Conservation (phyloP, 225 moss, liverwort and hornwort genomes). For the Physcomitrium patens region DNA sequence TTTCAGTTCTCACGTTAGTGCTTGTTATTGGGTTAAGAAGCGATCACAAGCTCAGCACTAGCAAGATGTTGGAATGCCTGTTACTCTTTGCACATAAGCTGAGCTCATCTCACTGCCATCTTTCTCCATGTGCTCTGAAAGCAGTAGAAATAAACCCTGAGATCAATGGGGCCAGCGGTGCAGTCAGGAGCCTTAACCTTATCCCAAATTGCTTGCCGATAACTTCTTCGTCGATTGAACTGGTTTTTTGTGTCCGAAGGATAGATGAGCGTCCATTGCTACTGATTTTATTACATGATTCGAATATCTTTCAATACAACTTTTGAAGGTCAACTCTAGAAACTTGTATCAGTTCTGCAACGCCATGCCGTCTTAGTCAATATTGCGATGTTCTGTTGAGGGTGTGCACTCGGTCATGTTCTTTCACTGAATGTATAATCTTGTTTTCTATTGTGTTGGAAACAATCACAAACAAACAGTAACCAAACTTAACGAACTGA, state of each 20-base stretch:
- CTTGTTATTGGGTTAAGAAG: constrained; percentile 65
- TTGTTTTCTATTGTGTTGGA: too few relatives aligned
- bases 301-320: neutral
- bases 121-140: constrained; percentile 65
- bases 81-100: constrained; percentile 69
- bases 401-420: neutral
- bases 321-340: constrained; percentile 7
- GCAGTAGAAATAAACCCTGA: constrained; percentile 65
- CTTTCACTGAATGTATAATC: neutral
- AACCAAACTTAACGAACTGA: too few relatives aligned
- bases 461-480: too few relatives aligned
- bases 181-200: constrained; percentile 68
- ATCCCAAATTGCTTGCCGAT: constrained; percentile 72
- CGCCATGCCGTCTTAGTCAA: constrained; percentile 3
- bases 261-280: constrained; percentile 36
- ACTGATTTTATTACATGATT: constrained; percentile 20
- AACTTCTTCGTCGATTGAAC: constrained; percentile 50
- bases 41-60: constrained; percentile 49
- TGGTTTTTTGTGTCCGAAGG: constrained; percentile 56
- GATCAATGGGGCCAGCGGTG: constrained; percentile 43
- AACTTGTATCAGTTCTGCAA: constrained; percentile 13
- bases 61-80: constrained; percentile 68
- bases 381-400: constrained; percentile 4
- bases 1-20: constrained; percentile 58
- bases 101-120: constrained; percentile 57